phyloP scores from a whole-genome alignment of 2,329 filamentous ascomycete genomes.

The Mariannaea sp. region DNA sequence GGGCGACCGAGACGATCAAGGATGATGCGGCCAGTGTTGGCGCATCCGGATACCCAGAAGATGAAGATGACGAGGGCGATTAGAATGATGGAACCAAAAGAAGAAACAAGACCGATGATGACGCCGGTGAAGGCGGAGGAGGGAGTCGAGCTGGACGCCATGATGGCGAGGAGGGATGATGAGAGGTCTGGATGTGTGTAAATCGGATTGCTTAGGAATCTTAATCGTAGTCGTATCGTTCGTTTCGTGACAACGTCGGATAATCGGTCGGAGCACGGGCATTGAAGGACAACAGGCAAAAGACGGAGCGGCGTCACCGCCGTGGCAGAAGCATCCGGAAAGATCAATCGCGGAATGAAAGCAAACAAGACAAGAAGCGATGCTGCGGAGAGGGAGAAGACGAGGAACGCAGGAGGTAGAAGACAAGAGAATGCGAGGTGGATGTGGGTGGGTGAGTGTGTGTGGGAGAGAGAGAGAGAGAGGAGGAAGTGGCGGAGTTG shows the following conservation, averaged over 20 bases:
- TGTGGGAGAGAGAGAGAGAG: constrained; percentile 2
- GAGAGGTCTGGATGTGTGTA: constrained; percentile 1
- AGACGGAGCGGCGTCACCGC: constrained; percentile 39
- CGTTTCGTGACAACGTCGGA: constrained; percentile 17
- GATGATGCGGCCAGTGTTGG: constrained; percentile 83
- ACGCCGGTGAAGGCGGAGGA: constrained; percentile 70
- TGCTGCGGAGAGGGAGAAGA: background rate
- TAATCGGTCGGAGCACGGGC: constrained; percentile 29
- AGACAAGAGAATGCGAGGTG: background rate
- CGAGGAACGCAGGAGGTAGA: background rate
- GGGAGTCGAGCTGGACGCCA: constrained; percentile 41
- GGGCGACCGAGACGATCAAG: constrained; percentile 91
- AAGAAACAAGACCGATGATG: constrained; percentile 91
- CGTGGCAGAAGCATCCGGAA: constrained; percentile 35
- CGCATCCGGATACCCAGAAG: constrained; percentile 74
- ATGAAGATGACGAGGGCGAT: constrained; percentile 89
- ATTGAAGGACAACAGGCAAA: constrained; percentile 5
- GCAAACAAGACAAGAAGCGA: constrained; percentile 9
- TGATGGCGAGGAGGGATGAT: constrained; percentile 30
- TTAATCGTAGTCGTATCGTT: constrained; percentile 22
- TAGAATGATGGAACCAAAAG: constrained; percentile 87
- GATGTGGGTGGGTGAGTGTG: background rate
- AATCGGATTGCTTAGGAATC: constrained; percentile 20
- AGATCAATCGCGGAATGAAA: constrained; percentile 33
- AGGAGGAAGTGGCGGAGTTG: background rate